Conservation (phyloP, 768 basidiomycete species). For the Lanmaoa pseudosensibilis region DNA sequence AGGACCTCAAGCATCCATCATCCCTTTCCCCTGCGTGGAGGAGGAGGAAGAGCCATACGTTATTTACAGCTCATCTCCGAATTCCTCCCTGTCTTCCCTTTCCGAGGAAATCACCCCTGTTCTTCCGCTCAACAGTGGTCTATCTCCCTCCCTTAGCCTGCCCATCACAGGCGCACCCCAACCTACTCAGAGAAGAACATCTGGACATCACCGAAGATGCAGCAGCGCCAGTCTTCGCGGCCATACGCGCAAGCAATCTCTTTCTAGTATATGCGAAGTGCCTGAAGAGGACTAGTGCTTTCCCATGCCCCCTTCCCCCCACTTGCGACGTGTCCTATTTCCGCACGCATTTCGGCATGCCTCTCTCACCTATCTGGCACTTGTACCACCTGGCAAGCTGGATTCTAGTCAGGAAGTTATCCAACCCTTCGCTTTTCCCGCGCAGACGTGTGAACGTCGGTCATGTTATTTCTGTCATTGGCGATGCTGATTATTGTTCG, state of each 20-base stretch:
- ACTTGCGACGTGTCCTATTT: background rate
- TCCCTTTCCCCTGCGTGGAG: constrained; percentile 28
- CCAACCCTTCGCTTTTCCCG: constrained; percentile 10
- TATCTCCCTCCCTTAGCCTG: constrained; percentile 10
- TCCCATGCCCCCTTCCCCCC: background rate
- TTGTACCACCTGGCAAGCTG: constrained; percentile 22
- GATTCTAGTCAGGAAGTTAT: constrained; percentile 13
- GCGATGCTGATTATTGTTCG: constrained; percentile 27
- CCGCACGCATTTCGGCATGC: background rate
- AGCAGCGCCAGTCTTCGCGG: constrained; percentile 34
- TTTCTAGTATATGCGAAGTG: constrained; percentile 34
- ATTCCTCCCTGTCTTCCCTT: constrained; percentile 33
- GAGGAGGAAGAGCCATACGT: constrained; percentile 35
- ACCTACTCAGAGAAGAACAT: constrained; percentile 11
- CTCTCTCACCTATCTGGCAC: background rate
- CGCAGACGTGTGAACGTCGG: constrained; percentile 17
- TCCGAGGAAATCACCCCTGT: constrained; percentile 31
- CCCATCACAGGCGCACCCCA: constrained; percentile 10
- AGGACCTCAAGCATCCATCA: constrained; percentile 12
- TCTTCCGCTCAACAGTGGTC: constrained; percentile 21
- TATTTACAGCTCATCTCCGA: constrained; percentile 36
- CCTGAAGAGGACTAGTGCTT: constrained; percentile 31
- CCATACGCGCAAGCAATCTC: constrained; percentile 32
- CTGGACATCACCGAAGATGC: constrained; percentile 30
- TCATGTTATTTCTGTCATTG: constrained; percentile 6